Percentiles rank a stretch among this genome's conserved stretches.
These are phyloP conservation scores for Phytophthora tubulina DNA, from an alignment of 352 stramenopile species.

Conservation along the genomic window DNA sequence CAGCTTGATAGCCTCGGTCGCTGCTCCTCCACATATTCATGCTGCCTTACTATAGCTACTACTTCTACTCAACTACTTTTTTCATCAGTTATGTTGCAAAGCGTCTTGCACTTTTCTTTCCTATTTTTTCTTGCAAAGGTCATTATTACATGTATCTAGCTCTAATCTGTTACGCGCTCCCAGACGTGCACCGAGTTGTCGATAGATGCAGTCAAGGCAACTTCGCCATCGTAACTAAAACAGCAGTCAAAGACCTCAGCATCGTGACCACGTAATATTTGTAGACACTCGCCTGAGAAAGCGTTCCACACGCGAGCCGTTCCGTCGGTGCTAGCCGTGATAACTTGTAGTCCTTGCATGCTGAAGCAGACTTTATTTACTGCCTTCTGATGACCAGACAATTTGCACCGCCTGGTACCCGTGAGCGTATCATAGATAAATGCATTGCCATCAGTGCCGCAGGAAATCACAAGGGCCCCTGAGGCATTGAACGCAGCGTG, in stretches of 20 bases:
- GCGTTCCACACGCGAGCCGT: conserved; percentile 77
- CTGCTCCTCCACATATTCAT: conserved; percentile 34
- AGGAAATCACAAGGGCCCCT: conserved; percentile 67
- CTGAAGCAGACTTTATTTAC: conserved; percentile 71
- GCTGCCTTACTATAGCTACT: conserved; percentile 46
- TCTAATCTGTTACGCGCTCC: conserved; percentile 35
- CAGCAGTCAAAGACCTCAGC: conserved; percentile 66
- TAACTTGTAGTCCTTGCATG: conserved; percentile 69
- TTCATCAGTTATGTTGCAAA: conserved; percentile 22
- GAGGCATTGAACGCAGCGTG: conserved; percentile 74
- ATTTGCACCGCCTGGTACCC: conserved; percentile 52
- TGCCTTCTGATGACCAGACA: conserved; percentile 59
- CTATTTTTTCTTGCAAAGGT: neutral
- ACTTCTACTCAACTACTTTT: conserved; percentile 47
- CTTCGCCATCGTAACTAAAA: conserved; percentile 73
- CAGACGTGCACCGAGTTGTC: conserved; percentile 82
- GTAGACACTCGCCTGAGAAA: conserved; percentile 71
- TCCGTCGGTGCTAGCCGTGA: conserved; percentile 65
- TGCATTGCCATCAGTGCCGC: conserved; percentile 54
- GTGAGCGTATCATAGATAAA: conserved; percentile 84
- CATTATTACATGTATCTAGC: neutral
- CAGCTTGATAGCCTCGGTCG: conserved; percentile 25
- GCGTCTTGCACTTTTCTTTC: neutral
- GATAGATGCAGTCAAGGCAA: conserved; percentile 59
- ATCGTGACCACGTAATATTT: conserved; percentile 69